A percentile compares a stretch with the other conserved stretches of the same genome.
Evolutionary conservation across 306 rosid genomes (phyloP).

Genomic region (Trifolium fragiferum): DNA sequence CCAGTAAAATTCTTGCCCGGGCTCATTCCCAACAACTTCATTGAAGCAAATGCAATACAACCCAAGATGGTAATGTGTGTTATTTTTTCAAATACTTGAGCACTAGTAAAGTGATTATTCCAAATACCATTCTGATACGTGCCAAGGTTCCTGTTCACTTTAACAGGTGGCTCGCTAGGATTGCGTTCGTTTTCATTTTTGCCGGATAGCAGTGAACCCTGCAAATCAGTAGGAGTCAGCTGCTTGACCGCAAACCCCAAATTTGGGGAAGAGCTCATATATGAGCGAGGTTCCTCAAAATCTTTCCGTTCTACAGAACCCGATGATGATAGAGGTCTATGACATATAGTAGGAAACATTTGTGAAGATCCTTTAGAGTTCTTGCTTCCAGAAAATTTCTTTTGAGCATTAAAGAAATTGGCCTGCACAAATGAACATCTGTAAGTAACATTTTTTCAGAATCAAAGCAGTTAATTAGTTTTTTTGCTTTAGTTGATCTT

Average conservation of each 20-base stretch:
- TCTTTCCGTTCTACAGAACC: slow-evolving; percentile 65
- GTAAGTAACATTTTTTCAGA: slow-evolving; percentile 36
- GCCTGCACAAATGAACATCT: slow-evolving; percentile 62
- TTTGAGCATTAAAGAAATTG: slow-evolving; percentile 73
- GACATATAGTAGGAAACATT: slow-evolving; percentile 55
- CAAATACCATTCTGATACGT: slow-evolving; percentile 58
- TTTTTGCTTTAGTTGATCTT: slow-evolving; percentile 53
- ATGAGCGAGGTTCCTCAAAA: slow-evolving; percentile 64
- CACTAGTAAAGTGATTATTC: slow-evolving; percentile 56
- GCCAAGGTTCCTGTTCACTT: slow-evolving; percentile 79
- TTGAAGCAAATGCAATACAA: slow-evolving; percentile 69
- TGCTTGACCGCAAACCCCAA: slow-evolving; percentile 81
- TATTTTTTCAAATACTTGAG: slow-evolving; percentile 54
- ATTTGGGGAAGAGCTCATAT: slow-evolving; percentile 64
- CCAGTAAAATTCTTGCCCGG: slow-evolving; percentile 49
- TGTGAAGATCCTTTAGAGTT: slow-evolving; percentile 57
- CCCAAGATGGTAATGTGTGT: slow-evolving; percentile 63
- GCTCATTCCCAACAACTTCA: slow-evolving; percentile 63
- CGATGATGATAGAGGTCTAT: slow-evolving; percentile 67
- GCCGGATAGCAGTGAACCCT: slow-evolving; percentile 64
- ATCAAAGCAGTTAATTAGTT: slow-evolving; percentile 32
- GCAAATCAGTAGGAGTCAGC: slow-evolving; percentile 78
- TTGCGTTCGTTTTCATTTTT: slow-evolving; percentile 55
- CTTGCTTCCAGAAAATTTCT: slow-evolving; percentile 63
- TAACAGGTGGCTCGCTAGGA: slow-evolving; percentile 56